Evolutionary conservation across 192 early-diverging fungal genomes (phyloP), one percentile per base, ranked within the genome.

Genomic region (Physocladia obscura): DNA sequence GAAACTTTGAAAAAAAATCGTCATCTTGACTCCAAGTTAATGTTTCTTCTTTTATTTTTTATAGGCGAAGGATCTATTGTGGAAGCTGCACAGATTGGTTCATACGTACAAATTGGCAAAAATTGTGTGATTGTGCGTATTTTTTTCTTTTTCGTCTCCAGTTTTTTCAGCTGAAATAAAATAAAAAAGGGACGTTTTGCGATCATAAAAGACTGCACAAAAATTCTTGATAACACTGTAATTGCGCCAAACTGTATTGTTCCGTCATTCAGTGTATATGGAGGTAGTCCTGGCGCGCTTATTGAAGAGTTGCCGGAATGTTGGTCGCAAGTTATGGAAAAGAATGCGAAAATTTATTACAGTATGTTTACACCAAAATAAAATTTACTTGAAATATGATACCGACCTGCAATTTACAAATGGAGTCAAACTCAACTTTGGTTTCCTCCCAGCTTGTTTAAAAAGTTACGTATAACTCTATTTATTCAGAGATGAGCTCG

Each of bases 131-230:
- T 98, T 70, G 94, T 94, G 77, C 82, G 89, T 77, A 56, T 8
- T 27, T 5, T 2, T 24, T 38, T 21, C 2, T 24, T 6, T 11
- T 31, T 57, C 0, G 34, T 69, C n/a, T 0, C 32, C 17, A 31
- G 34, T 51, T 64, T 21, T 6, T 8, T 17, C 37, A 13, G 44
- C 44, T 47, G 50, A 52, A 52, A 6, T 11, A 17, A 11, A 1
- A 52, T 27, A 19, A 59, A 13, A 3, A 58, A 92, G 92, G 93
- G 94, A 1, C 82, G 92, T 24, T 99, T 97, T 78, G 89, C 92
- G 3, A 92, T 99, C 40, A 96, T 99, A 48, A 99, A 98, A 76
- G 95, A 99, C 64, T 93, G 93, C 62, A 87, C 85, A 55, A 75
- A 87, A 57, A 95, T 99, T 47, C 89, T 92, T 48, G 95, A 99